Conservation (phyloP, 1,284 basidiomycete species). For the Cutaneotrichosporon cutaneum region DNA sequence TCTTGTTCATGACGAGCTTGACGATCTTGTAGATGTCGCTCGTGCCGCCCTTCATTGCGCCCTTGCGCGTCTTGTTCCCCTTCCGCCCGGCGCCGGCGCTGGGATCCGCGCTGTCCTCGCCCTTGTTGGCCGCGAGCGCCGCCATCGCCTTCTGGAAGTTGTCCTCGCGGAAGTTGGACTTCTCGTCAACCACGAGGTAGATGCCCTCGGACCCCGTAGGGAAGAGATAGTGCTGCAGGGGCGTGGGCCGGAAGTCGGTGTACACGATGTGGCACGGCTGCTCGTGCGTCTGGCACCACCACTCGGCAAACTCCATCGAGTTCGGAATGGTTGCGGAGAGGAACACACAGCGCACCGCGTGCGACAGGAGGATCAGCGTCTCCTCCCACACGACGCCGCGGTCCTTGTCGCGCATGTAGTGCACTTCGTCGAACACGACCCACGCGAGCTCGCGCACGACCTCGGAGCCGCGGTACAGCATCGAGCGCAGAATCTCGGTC, state of each 20-base stretch:
- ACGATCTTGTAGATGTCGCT: constrained; percentile 95
- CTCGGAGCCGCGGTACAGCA: constrained; percentile 98
- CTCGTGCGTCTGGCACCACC: constrained; percentile 95
- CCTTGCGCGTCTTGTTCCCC: constrained; percentile 79
- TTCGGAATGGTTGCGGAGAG: constrained; percentile 99
- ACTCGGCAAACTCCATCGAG: constrained; percentile 99
- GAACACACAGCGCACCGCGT: constrained; percentile 96
- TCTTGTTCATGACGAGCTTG: constrained; percentile 98
- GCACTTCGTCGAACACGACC: constrained; percentile 99
- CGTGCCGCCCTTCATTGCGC: constrained; percentile 78
- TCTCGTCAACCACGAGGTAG: constrained; percentile 96
- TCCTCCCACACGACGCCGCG: constrained; percentile 68
- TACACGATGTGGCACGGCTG: constrained; percentile 99
- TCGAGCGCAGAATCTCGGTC: constrained; percentile 98
- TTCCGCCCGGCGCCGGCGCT: constrained; percentile 77
- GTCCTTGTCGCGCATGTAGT: constrained; percentile 98
- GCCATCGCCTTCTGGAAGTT: constrained; percentile 99
- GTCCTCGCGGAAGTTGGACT: constrained; percentile 93
- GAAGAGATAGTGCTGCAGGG: constrained; percentile 97
- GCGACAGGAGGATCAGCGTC: constrained; percentile 95
- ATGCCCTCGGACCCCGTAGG: constrained; percentile 96
- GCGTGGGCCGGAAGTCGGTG: constrained; percentile 97
- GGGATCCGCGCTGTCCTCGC: constrained; percentile 90
- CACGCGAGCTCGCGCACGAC: constrained; percentile 99
- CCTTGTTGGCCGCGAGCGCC: constrained; percentile 75